phyloP scores from a whole-genome alignment of 441 rosid genomes.

The Adansonia grandidieri region DNA sequence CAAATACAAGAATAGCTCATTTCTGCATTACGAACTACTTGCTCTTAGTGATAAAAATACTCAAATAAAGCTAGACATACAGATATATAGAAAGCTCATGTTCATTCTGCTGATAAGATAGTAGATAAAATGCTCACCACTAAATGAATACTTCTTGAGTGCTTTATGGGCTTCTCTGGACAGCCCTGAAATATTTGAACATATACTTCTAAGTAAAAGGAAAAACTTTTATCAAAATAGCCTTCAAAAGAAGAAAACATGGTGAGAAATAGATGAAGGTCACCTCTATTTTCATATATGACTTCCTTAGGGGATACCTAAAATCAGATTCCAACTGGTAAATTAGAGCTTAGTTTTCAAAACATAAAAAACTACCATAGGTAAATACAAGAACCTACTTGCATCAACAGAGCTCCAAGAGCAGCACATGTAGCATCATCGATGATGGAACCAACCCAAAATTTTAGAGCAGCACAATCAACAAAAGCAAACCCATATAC shows the following conservation, averaged over 20 bases:
- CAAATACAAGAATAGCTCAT: constrained; percentile 5
- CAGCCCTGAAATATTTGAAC: constrained; percentile 60
- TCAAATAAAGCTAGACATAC: constrained; percentile 8
- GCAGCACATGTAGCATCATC: constrained; percentile 89
- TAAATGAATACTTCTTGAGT: constrained; percentile 68
- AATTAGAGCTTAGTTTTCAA: constrained; percentile 30
- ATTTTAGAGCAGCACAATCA: constrained; percentile 88
- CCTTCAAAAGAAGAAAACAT: constrained; percentile 17
- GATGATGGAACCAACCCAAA: constrained; percentile 84
- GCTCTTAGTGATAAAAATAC: constrained; percentile 5
- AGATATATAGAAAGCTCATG: neutral
- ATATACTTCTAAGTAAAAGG: constrained; percentile 20
- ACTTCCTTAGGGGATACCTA: constrained; percentile 98
- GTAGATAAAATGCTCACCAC: constrained; percentile 53
- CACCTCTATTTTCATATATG: constrained; percentile 82
- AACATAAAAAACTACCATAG: constrained; percentile 4
- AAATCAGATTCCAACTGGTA: constrained; percentile 27
- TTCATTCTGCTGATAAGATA: constrained; percentile 1
- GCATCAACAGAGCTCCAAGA: constrained; percentile 92
- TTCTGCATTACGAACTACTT: constrained; percentile 9
- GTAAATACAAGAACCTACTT: constrained; percentile 55
- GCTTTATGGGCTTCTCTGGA: constrained; percentile 86
- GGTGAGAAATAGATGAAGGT: constrained; percentile 28
- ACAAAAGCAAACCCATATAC: constrained; percentile 93
- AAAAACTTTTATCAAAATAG: constrained; percentile 10